phyloP scores from a whole-genome alignment of 148 eudicot genomes.

The Diospyros kaki region DNA sequence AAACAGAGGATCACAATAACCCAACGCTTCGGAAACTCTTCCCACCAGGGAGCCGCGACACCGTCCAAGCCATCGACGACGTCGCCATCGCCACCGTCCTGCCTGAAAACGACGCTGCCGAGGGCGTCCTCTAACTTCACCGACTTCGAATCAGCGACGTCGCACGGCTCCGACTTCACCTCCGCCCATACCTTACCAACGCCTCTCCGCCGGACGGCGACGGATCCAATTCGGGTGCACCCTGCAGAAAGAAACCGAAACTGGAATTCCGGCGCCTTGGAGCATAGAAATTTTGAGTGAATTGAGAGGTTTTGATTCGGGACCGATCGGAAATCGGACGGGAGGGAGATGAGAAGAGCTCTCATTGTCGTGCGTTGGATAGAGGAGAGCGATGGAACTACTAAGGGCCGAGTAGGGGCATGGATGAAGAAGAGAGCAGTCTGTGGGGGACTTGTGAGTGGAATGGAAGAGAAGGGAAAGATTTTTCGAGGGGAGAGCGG shows the following conservation, averaged over 20 bases:
- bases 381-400: not conserved
- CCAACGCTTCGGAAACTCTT: constrained; percentile 90
- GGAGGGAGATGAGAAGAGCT: constrained; percentile 43
- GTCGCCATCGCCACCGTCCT: constrained; percentile 12
- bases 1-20: constrained; percentile 74
- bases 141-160: constrained; percentile 22
- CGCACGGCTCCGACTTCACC: constrained; percentile 48
- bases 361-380: not conserved
- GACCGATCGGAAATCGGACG: constrained; percentile 14
- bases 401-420: not conserved
- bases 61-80: constrained; percentile 20
- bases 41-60: constrained; percentile 52
- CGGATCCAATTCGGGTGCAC: not conserved
- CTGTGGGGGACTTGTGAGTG: not conserved
- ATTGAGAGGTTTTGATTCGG: constrained; percentile 1
- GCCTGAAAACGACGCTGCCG: constrained; percentile 10
- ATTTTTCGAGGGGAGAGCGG: not conserved
- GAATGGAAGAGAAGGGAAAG: not conserved
- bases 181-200: constrained; percentile 52
- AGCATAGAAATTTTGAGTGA: not conserved
- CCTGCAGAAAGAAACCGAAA: constrained; percentile 10
- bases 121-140: constrained; percentile 25
- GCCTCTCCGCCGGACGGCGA: constrained; percentile 12
- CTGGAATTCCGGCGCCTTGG: constrained; percentile 2
- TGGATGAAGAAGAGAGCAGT: too few species aligned